Conservation (phyloP, 495 filamentous ascomycete genomes). For the Xylaria intraflava region DNA sequence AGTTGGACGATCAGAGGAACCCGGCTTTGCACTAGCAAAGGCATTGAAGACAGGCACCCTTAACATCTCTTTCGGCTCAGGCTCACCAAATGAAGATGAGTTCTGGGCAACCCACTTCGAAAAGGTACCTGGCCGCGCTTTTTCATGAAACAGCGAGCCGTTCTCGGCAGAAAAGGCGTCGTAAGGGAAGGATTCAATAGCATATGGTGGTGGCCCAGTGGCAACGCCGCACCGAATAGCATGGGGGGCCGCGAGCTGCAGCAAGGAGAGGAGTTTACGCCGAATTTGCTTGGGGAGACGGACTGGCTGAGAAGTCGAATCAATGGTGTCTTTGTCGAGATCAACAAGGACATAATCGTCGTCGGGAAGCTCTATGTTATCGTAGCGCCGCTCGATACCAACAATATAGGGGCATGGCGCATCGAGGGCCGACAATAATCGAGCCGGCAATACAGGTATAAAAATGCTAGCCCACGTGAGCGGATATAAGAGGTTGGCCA, state of each 20-base stretch:
- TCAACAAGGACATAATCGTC: conserved; percentile 96
- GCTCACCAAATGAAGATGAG: conserved; percentile 75
- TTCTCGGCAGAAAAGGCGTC: conserved; percentile 87
- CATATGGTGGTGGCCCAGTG: conserved; percentile 85
- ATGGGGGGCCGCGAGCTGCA: conserved; percentile 87
- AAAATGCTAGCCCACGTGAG: conserved; percentile 88
- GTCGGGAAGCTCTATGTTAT: conserved; percentile 84
- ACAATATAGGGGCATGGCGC: conserved; percentile 97
- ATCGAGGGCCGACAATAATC: conserved; percentile 81
- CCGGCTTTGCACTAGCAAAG: conserved; percentile 71
- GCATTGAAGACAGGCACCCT: conserved; percentile 71
- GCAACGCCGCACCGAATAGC: conserved; percentile 81
- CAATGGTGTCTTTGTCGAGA: conserved; percentile 81
- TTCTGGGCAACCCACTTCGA: conserved; percentile 82
- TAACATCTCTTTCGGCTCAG: conserved; percentile 44
- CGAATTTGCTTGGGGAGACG: conserved; percentile 82
- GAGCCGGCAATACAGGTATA: conserved; percentile 84
- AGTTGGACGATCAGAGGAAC: conserved; percentile 66
- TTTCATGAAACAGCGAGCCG: conserved; percentile 64
- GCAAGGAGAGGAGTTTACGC: conserved; percentile 76
- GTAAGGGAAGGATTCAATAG: conserved; percentile 82
- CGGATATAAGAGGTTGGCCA: conserved; percentile 81
- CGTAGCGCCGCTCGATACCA: conserved; percentile 89
- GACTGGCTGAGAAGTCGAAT: conserved; percentile 65
- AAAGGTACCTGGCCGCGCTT: conserved; percentile 61